A percentile compares a stretch with the other conserved stretches of the same genome.
phyloP scores from a whole-genome alignment of 2,329 filamentous ascomycete genomes.

The Verticillium nonalfalfae region DNA sequence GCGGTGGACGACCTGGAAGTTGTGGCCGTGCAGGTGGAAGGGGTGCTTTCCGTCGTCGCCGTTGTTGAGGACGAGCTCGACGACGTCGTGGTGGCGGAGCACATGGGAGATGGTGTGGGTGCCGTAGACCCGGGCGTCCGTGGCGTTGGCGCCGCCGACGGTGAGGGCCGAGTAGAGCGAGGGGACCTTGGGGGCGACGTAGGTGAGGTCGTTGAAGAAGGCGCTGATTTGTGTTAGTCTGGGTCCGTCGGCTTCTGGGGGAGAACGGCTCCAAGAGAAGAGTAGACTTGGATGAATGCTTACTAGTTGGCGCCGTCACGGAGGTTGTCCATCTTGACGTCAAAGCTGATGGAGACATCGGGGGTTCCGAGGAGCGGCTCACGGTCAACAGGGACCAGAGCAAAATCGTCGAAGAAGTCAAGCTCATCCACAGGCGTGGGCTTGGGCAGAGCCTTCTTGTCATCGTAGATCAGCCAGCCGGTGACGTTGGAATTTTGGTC shows the following conservation, averaged over 20 bases:
- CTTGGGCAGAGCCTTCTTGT: conserved; percentile 17
- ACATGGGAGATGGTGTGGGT: conserved; percentile 43
- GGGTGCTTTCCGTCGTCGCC: conserved; percentile 52
- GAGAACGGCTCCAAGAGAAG: neutral
- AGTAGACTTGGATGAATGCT: conserved; percentile 3
- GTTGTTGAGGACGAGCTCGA: conserved; percentile 56
- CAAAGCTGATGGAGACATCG: conserved; percentile 42
- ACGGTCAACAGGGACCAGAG: conserved; percentile 48
- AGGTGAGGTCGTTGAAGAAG: conserved; percentile 59
- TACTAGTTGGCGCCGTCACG: conserved; percentile 56
- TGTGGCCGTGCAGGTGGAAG: conserved; percentile 60
- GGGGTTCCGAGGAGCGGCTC: conserved; percentile 38
- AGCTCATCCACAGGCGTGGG: conserved; percentile 33
- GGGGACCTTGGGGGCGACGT: conserved; percentile 58
- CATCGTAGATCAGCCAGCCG: conserved; percentile 25
- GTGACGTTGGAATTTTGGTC: conserved; percentile 41
- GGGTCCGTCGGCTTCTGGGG: neutral
- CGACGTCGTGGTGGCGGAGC: conserved; percentile 43
- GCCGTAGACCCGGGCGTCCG: conserved; percentile 44
- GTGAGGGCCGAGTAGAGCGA: conserved; percentile 61
- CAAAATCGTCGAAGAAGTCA: conserved; percentile 49
- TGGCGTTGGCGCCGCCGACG: conserved; percentile 34
- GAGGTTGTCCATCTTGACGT: conserved; percentile 57
- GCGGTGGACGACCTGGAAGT: conserved; percentile 42
- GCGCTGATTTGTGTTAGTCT: conserved; percentile 21